A percentile compares a stretch with the other conserved stretches of the same genome.
Conservation (phyloP, 1,284 basidiomycete species). For the Leccinum angustisporum region DNA sequence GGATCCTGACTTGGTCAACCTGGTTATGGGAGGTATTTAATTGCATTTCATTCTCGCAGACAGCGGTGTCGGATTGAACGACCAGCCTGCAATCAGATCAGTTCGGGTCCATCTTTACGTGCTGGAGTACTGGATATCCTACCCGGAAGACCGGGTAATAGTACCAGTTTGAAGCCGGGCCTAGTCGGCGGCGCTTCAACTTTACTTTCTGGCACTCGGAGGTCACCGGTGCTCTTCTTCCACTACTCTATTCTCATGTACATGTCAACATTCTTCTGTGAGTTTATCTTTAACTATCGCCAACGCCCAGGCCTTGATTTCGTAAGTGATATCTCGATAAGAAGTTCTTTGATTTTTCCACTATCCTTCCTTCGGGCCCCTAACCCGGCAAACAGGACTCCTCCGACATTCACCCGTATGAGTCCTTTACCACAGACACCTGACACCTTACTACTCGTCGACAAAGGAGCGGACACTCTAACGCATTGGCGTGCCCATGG, state of each 20-base stretch:
- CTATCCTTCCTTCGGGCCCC: background rate
- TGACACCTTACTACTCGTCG: background rate
- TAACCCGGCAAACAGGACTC: background rate
- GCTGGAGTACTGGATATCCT: too few relatives aligned
- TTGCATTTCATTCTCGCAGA: too few relatives aligned
- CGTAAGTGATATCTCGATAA: background rate
- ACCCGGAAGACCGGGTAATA: too few relatives aligned
- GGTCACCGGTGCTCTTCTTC: background rate
- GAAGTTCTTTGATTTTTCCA: background rate
- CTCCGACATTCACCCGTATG: background rate
- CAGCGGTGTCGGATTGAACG: too few relatives aligned
- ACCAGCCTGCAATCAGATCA: too few relatives aligned
- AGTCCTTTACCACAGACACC: background rate
- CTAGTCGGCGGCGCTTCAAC: too few relatives aligned
- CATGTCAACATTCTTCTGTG: background rate
- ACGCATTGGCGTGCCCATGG: background rate
- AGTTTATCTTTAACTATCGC: background rate
- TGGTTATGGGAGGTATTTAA: too few relatives aligned
- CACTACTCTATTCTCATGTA: background rate
- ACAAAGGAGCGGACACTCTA: background rate
- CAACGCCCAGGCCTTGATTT: background rate
- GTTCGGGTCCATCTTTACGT: background rate
- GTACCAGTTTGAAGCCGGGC: too few relatives aligned
- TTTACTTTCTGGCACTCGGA: too few relatives aligned
- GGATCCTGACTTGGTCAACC: too few relatives aligned